phyloP scores from a whole-genome alignment of 1,139 yeast species.

The Hanseniaspora uvarum region DNA sequence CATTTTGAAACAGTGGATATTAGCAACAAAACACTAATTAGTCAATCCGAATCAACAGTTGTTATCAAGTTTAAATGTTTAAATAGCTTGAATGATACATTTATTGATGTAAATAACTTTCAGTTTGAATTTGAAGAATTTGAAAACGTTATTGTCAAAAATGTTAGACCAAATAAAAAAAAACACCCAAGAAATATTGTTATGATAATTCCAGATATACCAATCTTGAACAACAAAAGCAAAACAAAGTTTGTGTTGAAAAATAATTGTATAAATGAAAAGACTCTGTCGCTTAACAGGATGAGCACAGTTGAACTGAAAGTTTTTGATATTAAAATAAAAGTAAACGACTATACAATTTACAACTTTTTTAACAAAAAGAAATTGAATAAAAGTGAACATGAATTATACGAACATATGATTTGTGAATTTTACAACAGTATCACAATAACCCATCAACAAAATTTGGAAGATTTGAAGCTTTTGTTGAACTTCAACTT shows the following conservation, averaged over 20 bases:
- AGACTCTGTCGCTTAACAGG: constrained; percentile 19
- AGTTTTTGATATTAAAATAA: constrained; percentile 42
- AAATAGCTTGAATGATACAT: background rate
- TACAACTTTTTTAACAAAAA: constrained; percentile 3
- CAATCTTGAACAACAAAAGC: constrained; percentile 13
- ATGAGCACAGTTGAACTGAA: constrained; percentile 25
- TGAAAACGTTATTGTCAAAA: constrained; percentile 27
- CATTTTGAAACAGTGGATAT: background rate
- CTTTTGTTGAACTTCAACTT: background rate
- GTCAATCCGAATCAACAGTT: background rate
- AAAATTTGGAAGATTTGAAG: background rate
- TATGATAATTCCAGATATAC: constrained; percentile 4
- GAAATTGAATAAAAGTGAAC: constrained; percentile 2
- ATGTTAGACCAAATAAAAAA: constrained; percentile 25
- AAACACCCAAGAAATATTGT: constrained; percentile 21
- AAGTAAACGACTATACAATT: constrained; percentile 30
- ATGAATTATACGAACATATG: constrained; percentile 10
- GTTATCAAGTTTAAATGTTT: background rate
- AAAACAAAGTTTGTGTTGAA: background rate
- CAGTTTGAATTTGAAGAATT: constrained; percentile 23
- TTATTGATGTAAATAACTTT: background rate
- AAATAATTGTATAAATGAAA: background rate
- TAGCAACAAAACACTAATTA: background rate
- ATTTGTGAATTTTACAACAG: background rate
- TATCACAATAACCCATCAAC: background rate